phyloP scores from a whole-genome alignment of 1,284 basidiomycete genomes.

The Rhodotorula sp. region DNA sequence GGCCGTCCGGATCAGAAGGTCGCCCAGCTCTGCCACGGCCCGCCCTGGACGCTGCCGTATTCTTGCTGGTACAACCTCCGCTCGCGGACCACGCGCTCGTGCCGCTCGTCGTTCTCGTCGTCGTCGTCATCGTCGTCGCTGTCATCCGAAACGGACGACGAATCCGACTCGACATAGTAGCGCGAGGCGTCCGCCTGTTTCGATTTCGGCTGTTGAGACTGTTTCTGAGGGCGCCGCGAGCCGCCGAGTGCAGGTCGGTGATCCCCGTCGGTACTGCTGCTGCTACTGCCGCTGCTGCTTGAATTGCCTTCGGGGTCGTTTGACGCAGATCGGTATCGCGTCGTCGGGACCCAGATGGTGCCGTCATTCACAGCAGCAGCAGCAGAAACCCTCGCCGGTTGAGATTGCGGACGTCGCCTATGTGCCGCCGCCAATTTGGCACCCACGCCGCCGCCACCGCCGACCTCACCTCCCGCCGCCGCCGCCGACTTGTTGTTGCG shows the following conservation, averaged over 20 bases:
- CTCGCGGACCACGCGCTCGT: slow-evolving; percentile 18
- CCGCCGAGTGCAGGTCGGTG: neutral
- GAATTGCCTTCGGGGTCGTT: too few species aligned
- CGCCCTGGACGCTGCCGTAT: slow-evolving; percentile 28
- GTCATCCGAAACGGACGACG: neutral
- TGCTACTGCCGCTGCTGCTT: neutral
- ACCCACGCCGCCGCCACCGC: neutral
- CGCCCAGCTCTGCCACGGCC: slow-evolving; percentile 29
- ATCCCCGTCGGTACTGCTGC: neutral
- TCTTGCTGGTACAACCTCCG: slow-evolving; percentile 22
- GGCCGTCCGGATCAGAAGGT: slow-evolving; percentile 17
- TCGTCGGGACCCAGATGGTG: neutral
- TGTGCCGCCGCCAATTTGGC: neutral
- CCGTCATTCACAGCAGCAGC: neutral
- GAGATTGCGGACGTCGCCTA: neutral
- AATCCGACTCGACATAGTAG: neutral
- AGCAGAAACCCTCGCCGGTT: neutral
- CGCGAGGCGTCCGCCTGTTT: neutral
- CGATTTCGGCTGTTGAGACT: neutral
- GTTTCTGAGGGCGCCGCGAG: neutral
- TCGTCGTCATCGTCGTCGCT: slow-evolving; percentile 6
- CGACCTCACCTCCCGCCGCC: too few species aligned
- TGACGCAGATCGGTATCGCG: neutral
- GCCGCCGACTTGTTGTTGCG: too few species aligned
- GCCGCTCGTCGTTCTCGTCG: slow-evolving; percentile 21